Evolutionary conservation across 2,329 filamentous ascomycete species (phyloP), one percentile per base, ranked within the genome.

Genomic region (Trichoderma afroharzianum): DNA sequence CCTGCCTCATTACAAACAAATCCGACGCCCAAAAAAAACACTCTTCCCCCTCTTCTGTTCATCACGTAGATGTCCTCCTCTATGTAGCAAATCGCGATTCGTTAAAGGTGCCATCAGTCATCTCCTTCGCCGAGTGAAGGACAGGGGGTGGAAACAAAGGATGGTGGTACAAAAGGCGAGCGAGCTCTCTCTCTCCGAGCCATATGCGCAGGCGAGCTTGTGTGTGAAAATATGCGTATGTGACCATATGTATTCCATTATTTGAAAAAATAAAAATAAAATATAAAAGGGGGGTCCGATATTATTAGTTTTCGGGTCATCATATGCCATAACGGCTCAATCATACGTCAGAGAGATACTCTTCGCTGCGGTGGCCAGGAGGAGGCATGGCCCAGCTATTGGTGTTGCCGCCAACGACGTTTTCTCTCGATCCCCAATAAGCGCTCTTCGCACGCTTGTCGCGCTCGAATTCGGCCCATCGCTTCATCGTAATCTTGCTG

Each of bases 401-500:
- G 70, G 73, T 73, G 59, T 77, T 78, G 26, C 81, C 80, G 57
- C 81, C 81, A 12, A 81, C 80, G 50, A 88, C 80, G 71, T 85
- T 88, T 77, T 89, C 87, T 71, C 83, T 83, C 14, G 80, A 82
- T 32, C 83, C 84, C 85, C 86, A 88, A 79, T 86, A 87, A 73
- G 83, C 82, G 76, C 79, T 83, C 74, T 82, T 83, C 66, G 81
- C 79, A 36, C 88, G 83, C 73, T 88, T 86, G 74, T 90, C 88
- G 21, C 88, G 85, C 85, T 99, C 96, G 80, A 98, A 99, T 82
- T 99, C 96, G 74, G 91, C 92, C 96, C 96, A 99, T 77, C 96
- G 86, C 87, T 97, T 98, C 96, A 99, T 99, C 47, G 95, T 98
- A 80, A 99, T 99, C 88, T 98, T 97, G 82, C 92, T 97, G 81